These are phyloP conservation scores for Aurantiochytrium sp. DNA, from an alignment of 108 stramenopile genomes.

Conservation along the genomic window DNA sequence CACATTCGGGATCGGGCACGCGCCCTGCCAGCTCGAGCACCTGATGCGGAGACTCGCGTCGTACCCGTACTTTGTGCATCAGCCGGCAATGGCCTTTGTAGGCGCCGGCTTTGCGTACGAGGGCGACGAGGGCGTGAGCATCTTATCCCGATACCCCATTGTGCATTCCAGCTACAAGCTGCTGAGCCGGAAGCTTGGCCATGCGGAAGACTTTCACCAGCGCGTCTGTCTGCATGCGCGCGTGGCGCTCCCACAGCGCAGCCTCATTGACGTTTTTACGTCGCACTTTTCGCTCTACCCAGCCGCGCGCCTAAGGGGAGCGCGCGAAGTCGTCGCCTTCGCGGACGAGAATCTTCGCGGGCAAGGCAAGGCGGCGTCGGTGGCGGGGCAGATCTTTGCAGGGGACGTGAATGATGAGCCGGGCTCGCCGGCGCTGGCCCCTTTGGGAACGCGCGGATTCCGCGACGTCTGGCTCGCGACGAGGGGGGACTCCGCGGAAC, in stretches of 20 bases:
- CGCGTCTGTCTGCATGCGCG: neutral
- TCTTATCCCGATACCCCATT: neutral
- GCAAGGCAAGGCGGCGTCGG: neutral
- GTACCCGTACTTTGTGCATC: neutral
- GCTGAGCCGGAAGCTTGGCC: neutral
- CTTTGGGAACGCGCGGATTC: neutral
- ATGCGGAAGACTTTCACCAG: neutral
- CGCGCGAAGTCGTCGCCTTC: neutral
- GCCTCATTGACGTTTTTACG: neutral
- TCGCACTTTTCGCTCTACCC: neutral
- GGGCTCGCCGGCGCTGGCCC: neutral
- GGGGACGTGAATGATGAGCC: constrained; percentile 17
- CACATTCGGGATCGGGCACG: neutral
- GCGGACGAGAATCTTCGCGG: neutral
- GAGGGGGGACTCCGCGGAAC: neutral
- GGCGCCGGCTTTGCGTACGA: neutral
- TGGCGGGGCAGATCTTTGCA: neutral
- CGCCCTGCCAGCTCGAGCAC: neutral
- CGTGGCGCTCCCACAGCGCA: neutral
- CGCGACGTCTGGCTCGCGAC: neutral
- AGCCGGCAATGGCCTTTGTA: constrained; percentile 13
- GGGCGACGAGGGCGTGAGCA: constrained; percentile 20
- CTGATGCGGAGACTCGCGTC: neutral
- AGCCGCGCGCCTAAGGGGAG: neutral
- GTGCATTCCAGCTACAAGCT: neutral